Evolutionary conservation across 2,329 filamentous ascomycete genomes (phyloP).

Genomic region (Diaporthe sp.): DNA sequence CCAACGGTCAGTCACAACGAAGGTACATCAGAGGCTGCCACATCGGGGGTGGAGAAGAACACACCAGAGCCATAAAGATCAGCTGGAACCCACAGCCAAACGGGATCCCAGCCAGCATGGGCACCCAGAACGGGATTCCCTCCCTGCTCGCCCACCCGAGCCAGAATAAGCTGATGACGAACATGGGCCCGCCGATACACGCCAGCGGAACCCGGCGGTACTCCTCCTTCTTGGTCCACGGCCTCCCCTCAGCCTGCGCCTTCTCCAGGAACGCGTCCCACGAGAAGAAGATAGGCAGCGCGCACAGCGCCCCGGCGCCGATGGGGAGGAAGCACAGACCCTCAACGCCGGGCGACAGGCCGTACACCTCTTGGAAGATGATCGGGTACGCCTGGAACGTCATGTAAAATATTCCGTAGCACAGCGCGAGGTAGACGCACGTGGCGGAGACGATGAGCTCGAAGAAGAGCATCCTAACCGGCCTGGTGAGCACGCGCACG

Average conservation of each 20-base stretch:
- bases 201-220: conserved; percentile 79
- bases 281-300: conserved; percentile 71
- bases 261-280: conserved; percentile 73
- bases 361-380: conserved; percentile 75
- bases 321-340: conserved; percentile 79
- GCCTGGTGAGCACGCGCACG: conserved; percentile 78
- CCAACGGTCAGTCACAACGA: neutral
- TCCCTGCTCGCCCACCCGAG: conserved; percentile 69
- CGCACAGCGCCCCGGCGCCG: conserved; percentile 70
- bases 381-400: conserved; percentile 82
- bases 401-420: conserved; percentile 77
- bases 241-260: conserved; percentile 60
- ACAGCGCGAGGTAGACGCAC: conserved; percentile 78
- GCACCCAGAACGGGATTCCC: conserved; percentile 64
- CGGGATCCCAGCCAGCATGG: conserved; percentile 70
- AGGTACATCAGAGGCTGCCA: neutral
- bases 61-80: conserved; percentile 72
- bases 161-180: conserved; percentile 69
- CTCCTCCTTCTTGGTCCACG: conserved; percentile 74
- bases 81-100: conserved; percentile 74
- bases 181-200: conserved; percentile 76
- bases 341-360: conserved; percentile 72
- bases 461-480: conserved; percentile 77
- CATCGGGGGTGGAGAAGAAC: conserved; percentile 21
- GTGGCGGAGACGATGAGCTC: conserved; percentile 81